phyloP scores from a whole-genome alignment of 169 alveolate species.

The Eimeria acervulina region DNA sequence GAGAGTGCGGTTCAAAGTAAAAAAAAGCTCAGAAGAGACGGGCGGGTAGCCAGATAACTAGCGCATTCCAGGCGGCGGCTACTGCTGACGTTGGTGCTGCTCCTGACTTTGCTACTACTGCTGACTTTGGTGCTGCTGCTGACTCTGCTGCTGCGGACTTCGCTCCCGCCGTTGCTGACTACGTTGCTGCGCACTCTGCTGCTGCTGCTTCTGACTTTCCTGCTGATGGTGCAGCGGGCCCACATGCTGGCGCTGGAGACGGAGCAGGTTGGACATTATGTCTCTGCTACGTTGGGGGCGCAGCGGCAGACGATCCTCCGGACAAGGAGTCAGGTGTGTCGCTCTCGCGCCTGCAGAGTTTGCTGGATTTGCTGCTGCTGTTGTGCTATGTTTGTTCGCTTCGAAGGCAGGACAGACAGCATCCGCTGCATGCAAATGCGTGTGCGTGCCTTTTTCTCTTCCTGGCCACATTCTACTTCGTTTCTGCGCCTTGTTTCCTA shows the following conservation, averaged over 20 bases:
- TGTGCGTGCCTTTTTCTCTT: too few species aligned
- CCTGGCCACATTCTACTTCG: too few species aligned
- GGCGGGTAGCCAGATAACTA: not conserved
- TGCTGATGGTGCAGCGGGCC: conserved; percentile 50
- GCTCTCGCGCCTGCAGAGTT: not conserved
- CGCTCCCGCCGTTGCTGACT: not conserved
- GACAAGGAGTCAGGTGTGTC: not conserved
- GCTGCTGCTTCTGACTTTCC: not conserved
- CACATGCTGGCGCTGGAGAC: conserved; percentile 18
- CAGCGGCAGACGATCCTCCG: conserved; percentile 21
- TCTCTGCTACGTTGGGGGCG: conserved; percentile 22
- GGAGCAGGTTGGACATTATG: not conserved
- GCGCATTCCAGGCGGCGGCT: not conserved
- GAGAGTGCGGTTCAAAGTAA: too few species aligned
- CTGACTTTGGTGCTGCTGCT: not conserved
- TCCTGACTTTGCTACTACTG: not conserved
- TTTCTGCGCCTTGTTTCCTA: not conserved
- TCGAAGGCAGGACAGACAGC: too few species aligned
- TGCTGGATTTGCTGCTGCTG: too few species aligned
- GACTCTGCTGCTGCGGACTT: not conserved
- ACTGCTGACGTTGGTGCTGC: not conserved
- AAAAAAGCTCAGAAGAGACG: conserved; percentile 33
- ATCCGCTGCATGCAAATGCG: too few species aligned
- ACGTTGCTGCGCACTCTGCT: not conserved
- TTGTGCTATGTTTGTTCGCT: too few species aligned